These are phyloP conservation scores for Lagerstroemia speciosa DNA, from an alignment of 345 rosid genomes.

Conservation along the genomic window DNA sequence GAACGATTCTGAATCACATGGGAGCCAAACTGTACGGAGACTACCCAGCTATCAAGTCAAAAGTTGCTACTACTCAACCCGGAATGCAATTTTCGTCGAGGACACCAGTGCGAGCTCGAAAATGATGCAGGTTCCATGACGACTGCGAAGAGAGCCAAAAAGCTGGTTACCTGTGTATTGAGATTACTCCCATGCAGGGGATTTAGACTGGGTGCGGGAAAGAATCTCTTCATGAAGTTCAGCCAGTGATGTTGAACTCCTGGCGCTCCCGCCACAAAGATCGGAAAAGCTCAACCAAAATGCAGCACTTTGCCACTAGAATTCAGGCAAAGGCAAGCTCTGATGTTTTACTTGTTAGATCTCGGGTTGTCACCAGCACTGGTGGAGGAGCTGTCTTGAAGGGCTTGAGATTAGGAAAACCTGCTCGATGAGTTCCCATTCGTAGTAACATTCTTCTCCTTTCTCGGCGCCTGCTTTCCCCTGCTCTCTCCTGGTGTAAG, in stretches of 20 bases:
- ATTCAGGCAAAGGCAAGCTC: background rate
- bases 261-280: background rate
- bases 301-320: background rate
- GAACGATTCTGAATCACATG: too few relatives aligned
- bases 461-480: slow-evolving; percentile 27
- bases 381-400: slow-evolving; percentile 36
- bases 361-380: slow-evolving; percentile 28
- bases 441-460: slow-evolving; percentile 20
- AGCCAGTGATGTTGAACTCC: background rate
- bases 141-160: too few relatives aligned
- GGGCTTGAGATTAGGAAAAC: slow-evolving; percentile 37
- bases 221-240: background rate
- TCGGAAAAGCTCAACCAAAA: background rate
- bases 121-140: too few relatives aligned
- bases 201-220: background rate
- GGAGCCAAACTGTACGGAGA: too few relatives aligned
- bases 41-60: too few relatives aligned
- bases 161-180: too few relatives aligned
- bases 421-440: slow-evolving; percentile 29
- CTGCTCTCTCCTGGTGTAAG: slow-evolving; percentile 30
- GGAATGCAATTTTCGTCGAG: too few relatives aligned
- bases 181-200: too few relatives aligned
- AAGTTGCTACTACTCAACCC: too few relatives aligned
- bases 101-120: too few relatives aligned
- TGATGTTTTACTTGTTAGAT: slow-evolving; percentile 14